These are phyloP conservation scores for Fonsecaea nubica DNA, from an alignment of 2,329 filamentous ascomycete genomes.

Conservation along the genomic window DNA sequence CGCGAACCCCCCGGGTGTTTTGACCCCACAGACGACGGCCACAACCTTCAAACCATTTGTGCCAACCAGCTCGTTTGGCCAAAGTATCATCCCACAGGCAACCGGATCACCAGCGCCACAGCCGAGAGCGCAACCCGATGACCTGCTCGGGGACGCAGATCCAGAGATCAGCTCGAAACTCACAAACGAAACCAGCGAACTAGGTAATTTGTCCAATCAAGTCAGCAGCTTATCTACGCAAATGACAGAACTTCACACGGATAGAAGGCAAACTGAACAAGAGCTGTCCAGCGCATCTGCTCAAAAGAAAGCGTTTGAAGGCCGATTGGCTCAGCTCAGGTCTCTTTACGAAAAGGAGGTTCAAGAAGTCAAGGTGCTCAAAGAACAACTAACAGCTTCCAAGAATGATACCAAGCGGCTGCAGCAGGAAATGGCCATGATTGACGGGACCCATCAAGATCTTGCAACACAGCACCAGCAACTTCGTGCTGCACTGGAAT, in stretches of 20 bases:
- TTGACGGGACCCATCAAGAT: conserved; percentile 82
- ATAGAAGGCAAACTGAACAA: conserved; percentile 78
- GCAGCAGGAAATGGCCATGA: conserved; percentile 79
- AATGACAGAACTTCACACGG: conserved; percentile 89
- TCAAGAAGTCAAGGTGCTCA: conserved; percentile 79
- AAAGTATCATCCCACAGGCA: conserved; percentile 75
- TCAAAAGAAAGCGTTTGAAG: conserved; percentile 93
- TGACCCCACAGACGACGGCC: conserved; percentile 41
- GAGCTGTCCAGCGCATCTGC: conserved; percentile 80
- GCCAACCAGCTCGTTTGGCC: conserved; percentile 90
- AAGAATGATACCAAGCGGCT: conserved; percentile 83
- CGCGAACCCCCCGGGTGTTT: conserved; percentile 58
- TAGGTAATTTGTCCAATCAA: conserved; percentile 95
- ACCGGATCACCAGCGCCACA: conserved; percentile 67
- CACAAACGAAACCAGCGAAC: conserved; percentile 85
- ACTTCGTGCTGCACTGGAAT: conserved; percentile 73
- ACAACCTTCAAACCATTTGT: conserved; percentile 85
- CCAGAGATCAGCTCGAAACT: conserved; percentile 86
- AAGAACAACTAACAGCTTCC: conserved; percentile 79
- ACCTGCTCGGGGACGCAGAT: conserved; percentile 89
- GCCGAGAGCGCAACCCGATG: conserved; percentile 64
- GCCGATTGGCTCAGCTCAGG: conserved; percentile 83
- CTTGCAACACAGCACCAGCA: conserved; percentile 82
- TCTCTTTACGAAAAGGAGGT: conserved; percentile 92
- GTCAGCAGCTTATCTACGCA: conserved; percentile 89